Evolutionary conservation across 345 rosid species (phyloP).

Genomic region (Brassica nigra): DNA sequence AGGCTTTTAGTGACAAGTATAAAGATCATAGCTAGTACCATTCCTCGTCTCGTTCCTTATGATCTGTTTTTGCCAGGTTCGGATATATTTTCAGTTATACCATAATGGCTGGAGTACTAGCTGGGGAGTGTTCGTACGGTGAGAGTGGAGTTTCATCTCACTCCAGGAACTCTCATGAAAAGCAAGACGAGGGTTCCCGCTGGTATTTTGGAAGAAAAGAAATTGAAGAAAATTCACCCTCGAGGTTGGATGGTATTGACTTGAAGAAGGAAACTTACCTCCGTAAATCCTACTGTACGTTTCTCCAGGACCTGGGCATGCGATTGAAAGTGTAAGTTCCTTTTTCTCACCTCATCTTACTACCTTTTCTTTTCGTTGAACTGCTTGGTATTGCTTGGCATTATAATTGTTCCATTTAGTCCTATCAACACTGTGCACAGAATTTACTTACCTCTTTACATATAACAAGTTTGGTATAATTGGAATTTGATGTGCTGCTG

Average conservation of each 20-base stretch:
- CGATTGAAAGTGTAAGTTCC: conserved; percentile 88
- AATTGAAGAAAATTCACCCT: conserved; percentile 88
- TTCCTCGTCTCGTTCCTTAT: too few relatives aligned
- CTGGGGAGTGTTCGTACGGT: conserved; percentile 53
- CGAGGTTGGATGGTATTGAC: conserved; percentile 87
- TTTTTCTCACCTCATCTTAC: conserved; percentile 2
- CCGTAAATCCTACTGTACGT: conserved; percentile 96
- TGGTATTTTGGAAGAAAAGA: conserved; percentile 92
- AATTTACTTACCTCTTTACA: conserved; percentile 3
- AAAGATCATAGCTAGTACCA: conserved; percentile 1
- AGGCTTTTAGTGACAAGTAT: background rate
- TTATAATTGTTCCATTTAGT: background rate
- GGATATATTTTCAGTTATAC: conserved; percentile 12
- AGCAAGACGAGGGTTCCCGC: conserved; percentile 60
- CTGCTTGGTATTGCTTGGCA: conserved; percentile 16
- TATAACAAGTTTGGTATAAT: background rate
- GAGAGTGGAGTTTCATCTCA: conserved; percentile 52
- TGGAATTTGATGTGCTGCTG: conserved; percentile 13
- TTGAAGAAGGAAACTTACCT: conserved; percentile 92
- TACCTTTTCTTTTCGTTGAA: background rate
- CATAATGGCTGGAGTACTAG: conserved; percentile 55
- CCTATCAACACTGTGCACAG: background rate
- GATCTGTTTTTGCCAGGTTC: conserved; percentile 19
- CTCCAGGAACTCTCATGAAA: conserved; percentile 53
- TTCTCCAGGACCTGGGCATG: conserved; percentile 96